A percentile compares a stretch with the other conserved stretches of the same genome.
Conservation (phyloP, 371 early-diverging fungal species). For the Mucor racemosus region DNA sequence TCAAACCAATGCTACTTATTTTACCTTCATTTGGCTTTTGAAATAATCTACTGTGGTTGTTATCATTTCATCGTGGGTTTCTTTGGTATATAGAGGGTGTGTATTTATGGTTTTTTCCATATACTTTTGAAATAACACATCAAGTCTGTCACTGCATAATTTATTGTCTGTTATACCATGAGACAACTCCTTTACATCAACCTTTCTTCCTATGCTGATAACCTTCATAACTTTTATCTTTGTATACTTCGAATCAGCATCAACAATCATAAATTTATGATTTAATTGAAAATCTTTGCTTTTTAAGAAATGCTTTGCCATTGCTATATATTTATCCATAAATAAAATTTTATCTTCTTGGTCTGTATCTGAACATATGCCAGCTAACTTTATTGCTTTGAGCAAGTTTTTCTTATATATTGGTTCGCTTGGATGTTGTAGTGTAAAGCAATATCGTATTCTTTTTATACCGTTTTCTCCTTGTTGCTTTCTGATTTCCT, state of each 20-base stretch:
- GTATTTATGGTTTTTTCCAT: background rate
- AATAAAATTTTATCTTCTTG: slow-evolving; percentile 16
- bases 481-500: background rate
- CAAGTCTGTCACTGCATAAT: background rate
- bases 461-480: background rate
- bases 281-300: background rate
- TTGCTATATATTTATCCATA: slow-evolving; percentile 12
- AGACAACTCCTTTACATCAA: background rate
- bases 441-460: slow-evolving; percentile 19
- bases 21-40: background rate
- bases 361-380: slow-evolving; percentile 5
- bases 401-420: slow-evolving; percentile 3
- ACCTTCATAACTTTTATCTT: slow-evolving; percentile 13
- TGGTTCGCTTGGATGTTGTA: slow-evolving; percentile 10
- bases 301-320: slow-evolving; percentile 13
- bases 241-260: slow-evolving; percentile 5
- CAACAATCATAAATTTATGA: slow-evolving; percentile 10
- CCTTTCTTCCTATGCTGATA: background rate
- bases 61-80: background rate
- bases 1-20: too few species aligned
- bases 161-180: background rate
- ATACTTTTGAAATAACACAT: background rate
- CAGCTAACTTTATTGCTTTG: background rate
- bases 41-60: background rate
- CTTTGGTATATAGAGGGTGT: background rate